Evolutionary conservation across 2,329 filamentous ascomycete genomes (phyloP).

Genomic region (Alternaria sp.): DNA sequence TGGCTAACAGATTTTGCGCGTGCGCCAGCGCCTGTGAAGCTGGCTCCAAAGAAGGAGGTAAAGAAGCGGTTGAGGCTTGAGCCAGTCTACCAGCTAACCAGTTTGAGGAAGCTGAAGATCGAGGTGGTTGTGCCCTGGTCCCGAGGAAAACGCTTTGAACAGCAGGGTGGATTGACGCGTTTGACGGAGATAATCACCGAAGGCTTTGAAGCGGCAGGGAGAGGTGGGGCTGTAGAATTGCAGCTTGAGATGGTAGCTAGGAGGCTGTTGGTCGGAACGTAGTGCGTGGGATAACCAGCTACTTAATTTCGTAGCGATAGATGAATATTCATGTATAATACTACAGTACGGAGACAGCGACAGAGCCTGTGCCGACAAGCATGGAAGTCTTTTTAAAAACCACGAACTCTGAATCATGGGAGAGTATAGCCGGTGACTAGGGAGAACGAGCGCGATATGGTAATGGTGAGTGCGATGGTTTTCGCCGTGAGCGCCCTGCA

Average conservation of each 20-base stretch:
- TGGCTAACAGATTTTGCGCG: background rate
- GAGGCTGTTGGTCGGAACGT: background rate
- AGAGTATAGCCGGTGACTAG: background rate
- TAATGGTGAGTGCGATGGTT: slow-evolving; percentile 20
- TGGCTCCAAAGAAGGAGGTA: background rate
- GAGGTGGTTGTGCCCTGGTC: background rate
- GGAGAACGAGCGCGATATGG: slow-evolving; percentile 28
- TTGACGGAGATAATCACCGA: background rate
- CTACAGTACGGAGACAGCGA: background rate
- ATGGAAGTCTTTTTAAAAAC: no score
- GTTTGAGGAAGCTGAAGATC: background rate
- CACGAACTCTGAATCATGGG: no score
- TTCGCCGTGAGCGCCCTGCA: slow-evolving; percentile 13
- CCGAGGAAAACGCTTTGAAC: background rate
- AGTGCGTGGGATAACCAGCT: background rate
- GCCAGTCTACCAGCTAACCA: background rate
- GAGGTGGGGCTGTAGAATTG: background rate
- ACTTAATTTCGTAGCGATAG: background rate
- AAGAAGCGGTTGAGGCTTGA: background rate
- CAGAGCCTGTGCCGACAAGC: background rate
- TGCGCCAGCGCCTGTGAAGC: background rate
- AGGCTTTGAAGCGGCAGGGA: background rate
- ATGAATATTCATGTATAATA: background rate
- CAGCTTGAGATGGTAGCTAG: background rate
- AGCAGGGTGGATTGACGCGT: background rate